Base-by-base conservation (phyloP, 75 land plant species). In the Selaginella moellendorffii region DNA sequence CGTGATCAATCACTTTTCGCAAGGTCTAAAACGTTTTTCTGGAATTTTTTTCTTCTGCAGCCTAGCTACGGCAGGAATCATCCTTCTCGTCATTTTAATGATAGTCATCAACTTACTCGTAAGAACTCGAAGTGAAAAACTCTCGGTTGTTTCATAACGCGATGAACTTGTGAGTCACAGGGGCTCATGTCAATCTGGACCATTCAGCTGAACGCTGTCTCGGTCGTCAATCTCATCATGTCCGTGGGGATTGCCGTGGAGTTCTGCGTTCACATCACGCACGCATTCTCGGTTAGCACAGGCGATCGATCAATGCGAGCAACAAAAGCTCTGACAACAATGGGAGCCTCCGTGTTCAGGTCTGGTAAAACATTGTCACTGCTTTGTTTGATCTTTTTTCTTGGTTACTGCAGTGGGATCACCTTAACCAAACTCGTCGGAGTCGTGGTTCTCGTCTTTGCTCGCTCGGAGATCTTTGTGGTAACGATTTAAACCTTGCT, bases 291-390 rank as follows among this genome's bases (percentile, higher is more conserved):
- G 63, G 95, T 92, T 28, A 82, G 87, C 67, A 68, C 68, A 54
- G 97, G 97, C 63, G 68, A 75, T 58, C 79, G 81, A 53, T 63
- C 77, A 24, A 68, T 79, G 46, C 76, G 97, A 14, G 74, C 76
- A 30, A 77, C 76, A 56, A 82, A 83, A 63, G 85, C 95, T 59
- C 62, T 92, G 10, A 54, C 76, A 31, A 85, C 95, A 28, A 92
- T 88, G 90, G 97, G 97, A 18, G 93, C 97, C 53, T 92, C 97
- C 65, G 95, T 92, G 0, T 85, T 92, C 77, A 92, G 97, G 97
- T 92, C 10, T 36, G n/a, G n/a, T n/a, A n/a, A n/a, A n/a, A n/a
- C n/a, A n/a, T n/a, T n/a, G n/a, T n/a, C n/a, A n/a, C n/a, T n/a
- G n/a, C n/a, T n/a, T n/a, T 28, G 56, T 26, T 26, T 29, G 29